These are phyloP conservation scores for Cladophialophora psammophila DNA, from an alignment of 2,329 filamentous ascomycete genomes.

Conservation along the genomic window DNA sequence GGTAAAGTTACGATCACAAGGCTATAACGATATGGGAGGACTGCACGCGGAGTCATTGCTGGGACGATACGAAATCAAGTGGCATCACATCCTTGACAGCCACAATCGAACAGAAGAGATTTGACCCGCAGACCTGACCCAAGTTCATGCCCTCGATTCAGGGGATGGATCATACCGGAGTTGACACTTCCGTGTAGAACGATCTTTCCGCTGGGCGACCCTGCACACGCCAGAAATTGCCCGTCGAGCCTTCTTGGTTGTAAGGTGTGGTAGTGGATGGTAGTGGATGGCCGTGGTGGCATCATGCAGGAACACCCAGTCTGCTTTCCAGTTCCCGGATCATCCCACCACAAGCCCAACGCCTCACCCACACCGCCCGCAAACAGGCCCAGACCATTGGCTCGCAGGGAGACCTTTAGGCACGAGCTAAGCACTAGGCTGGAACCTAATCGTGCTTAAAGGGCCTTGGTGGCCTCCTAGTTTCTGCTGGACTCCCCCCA, in stretches of 20 bases:
- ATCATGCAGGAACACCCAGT: conserved; percentile 8
- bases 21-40: neutral
- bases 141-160: neutral
- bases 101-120: neutral
- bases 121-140: neutral
- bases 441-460: conserved; percentile 4
- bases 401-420: neutral
- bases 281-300: conserved; percentile 1
- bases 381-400: neutral
- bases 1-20: neutral
- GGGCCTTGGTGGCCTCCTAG: neutral
- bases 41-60: neutral
- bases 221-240: neutral
- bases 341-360: conserved; percentile 2
- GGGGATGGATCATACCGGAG: conserved; percentile 9
- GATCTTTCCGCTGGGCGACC: neutral
- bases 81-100: neutral
- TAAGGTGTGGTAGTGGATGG: neutral
- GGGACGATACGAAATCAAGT: neutral
- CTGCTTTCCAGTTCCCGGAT: conserved; percentile 2
- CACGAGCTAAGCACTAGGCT: neutral
- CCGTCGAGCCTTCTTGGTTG: neutral
- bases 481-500: neutral
- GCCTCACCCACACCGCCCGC: conserved; percentile 4
- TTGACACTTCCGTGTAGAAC: conserved; percentile 22